Evolutionary conservation across 2,329 filamentous ascomycete species (phyloP).

Genomic region (Phaeosphaeriaceae sp.): DNA sequence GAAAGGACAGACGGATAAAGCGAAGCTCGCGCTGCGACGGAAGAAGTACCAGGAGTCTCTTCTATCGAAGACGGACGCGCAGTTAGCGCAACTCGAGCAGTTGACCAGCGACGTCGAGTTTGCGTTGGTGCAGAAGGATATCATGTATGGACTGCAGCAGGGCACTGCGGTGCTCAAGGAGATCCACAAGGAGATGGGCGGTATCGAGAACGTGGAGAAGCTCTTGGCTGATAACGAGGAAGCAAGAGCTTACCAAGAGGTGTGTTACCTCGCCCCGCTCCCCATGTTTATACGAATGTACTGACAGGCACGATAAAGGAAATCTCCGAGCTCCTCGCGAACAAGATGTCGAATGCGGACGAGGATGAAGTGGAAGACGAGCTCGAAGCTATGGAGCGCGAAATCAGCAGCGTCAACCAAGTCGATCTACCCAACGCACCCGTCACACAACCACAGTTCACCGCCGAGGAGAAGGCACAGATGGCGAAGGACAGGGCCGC

Average conservation of each 20-base stretch:
- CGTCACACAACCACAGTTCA: slow-evolving; percentile 36
- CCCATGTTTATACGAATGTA: too few relatives aligned
- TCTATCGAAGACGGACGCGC: slow-evolving; percentile 85
- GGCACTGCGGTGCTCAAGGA: slow-evolving; percentile 87
- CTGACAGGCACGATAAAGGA: too few relatives aligned
- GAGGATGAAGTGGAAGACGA: slow-evolving; percentile 99
- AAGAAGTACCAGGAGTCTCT: slow-evolving; percentile 98
- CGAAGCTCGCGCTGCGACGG: slow-evolving; percentile 84
- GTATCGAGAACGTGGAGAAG: slow-evolving; percentile 91
- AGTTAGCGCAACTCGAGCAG: slow-evolving; percentile 92
- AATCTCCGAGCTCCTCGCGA: slow-evolving; percentile 87
- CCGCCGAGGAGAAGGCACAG: slow-evolving; percentile 35
- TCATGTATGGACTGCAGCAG: slow-evolving; percentile 90
- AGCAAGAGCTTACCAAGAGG: slow-evolving; percentile 88
- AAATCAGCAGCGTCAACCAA: slow-evolving; percentile 54
- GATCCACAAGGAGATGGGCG: slow-evolving; percentile 96
- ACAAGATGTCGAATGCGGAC: slow-evolving; percentile 89
- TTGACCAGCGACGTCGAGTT: slow-evolving; percentile 92
- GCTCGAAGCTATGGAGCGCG: slow-evolving; percentile 77
- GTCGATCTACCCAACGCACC: slow-evolving; percentile 51
- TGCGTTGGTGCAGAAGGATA: slow-evolving; percentile 94
- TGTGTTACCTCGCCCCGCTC: too few relatives aligned
- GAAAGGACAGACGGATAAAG: slow-evolving; percentile 78
- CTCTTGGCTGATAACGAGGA: slow-evolving; percentile 92
- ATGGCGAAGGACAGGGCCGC: slow-evolving; percentile 42